Conservation (phyloP, 2,329 filamentous ascomycete species). For the Camillea tinctor region DNA sequence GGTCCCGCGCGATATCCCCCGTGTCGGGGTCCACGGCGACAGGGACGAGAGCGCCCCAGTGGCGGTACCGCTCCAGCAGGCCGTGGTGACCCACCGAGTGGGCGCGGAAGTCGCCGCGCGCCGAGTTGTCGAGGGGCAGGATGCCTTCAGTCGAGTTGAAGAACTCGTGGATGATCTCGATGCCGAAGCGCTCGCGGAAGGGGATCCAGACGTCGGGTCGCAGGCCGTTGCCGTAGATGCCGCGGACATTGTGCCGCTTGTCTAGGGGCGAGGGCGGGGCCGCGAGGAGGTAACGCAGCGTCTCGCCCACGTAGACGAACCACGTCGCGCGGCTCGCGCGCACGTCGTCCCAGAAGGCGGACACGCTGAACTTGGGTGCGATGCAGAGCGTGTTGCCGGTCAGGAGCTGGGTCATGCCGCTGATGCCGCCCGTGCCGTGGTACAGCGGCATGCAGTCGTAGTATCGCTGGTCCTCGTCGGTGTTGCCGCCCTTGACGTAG, state of each 20-base stretch:
- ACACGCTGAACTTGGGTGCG: constrained; percentile 65
- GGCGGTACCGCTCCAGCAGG: constrained; percentile 51
- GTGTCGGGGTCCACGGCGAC: constrained; percentile 68
- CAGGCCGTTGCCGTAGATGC: constrained; percentile 66
- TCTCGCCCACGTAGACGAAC: constrained; percentile 78
- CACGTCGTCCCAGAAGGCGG: constrained; percentile 70
- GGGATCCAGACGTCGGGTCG: constrained; percentile 67
- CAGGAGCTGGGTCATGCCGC: constrained; percentile 54
- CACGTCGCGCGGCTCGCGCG: constrained; percentile 65
- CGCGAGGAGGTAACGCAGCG: constrained; percentile 70
- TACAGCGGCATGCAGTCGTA: constrained; percentile 78
- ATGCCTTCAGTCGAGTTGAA: constrained; percentile 77
- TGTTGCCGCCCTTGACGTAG: constrained; percentile 24
- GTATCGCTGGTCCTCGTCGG: constrained; percentile 54
- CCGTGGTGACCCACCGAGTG: constrained; percentile 72
- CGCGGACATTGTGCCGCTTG: constrained; percentile 54
- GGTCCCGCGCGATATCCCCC: constrained; percentile 64
- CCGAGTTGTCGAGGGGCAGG: constrained; percentile 59
- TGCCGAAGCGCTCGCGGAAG: constrained; percentile 63
- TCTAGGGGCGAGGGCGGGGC: constrained; percentile 63
- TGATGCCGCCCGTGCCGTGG: constrained; percentile 70
- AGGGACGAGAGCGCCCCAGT: constrained; percentile 59
- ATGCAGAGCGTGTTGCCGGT: constrained; percentile 57
- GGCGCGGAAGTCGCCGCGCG: constrained; percentile 60
- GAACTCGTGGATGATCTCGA: constrained; percentile 67